phyloP scores from a whole-genome alignment of 371 early-diverging fungal genomes.

The Coemansia sp. region DNA sequence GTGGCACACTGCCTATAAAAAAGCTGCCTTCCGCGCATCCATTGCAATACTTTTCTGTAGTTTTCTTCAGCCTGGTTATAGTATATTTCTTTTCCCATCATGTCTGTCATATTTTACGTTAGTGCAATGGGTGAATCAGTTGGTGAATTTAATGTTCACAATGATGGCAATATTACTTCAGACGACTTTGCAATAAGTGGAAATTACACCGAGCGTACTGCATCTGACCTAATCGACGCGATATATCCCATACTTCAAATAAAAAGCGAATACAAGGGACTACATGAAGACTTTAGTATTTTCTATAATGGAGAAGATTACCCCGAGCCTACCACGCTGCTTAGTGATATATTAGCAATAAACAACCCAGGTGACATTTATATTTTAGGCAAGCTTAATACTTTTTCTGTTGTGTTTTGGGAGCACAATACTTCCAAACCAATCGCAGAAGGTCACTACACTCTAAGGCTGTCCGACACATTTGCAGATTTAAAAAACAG shows the following conservation, averaged over 20 bases:
- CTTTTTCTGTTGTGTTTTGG: not conserved
- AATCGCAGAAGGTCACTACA: not conserved
- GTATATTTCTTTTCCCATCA: too few species aligned
- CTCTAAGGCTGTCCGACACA: not conserved
- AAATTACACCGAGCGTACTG: not conserved
- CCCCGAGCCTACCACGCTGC: not conserved
- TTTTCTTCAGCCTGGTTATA: too few species aligned
- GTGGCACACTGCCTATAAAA: too few species aligned
- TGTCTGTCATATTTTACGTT: too few species aligned
- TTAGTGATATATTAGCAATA: not conserved
- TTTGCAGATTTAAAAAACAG: not conserved
- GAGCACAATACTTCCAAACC: not conserved
- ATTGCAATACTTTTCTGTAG: too few species aligned
- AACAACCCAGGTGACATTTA: not conserved
- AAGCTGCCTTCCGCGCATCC: too few species aligned
- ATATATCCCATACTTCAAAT: not conserved
- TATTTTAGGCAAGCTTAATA: not conserved
- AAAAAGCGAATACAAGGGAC: not conserved
- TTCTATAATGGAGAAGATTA: not conserved
- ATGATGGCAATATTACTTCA: not conserved
- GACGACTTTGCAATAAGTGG: not conserved
- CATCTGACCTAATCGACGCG: not conserved
- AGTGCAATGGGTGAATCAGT: too few species aligned
- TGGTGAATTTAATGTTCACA: not conserved
- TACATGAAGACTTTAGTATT: not conserved